Base-by-base conservation (phyloP, 1,284 basidiomycete species). In the Bondarzewia mesenterica region DNA sequence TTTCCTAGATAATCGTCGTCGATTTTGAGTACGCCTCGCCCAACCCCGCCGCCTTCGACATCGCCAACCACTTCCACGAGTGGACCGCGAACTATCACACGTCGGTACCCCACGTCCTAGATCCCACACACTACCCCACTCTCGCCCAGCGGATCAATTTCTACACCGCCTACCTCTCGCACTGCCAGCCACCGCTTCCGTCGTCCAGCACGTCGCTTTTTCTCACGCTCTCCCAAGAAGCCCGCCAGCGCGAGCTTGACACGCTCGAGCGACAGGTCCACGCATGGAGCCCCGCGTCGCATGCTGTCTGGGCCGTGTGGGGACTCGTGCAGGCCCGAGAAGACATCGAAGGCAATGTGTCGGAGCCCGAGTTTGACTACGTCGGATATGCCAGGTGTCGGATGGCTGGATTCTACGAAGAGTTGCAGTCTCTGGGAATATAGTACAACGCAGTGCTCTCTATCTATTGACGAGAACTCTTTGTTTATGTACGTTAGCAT, bases 31-130 rank as follows among this genome's bases (percentile, higher is more conserved):
- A 96, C 61, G 90, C 93, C 7, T 76, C 84, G 0, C 85, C 88
- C 2, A 96, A 95, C 63, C 82, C 90, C 23, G 82, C 91, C 3
- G 87, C 89, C 2, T 94, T 84, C 66, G 93, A 97, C 63, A 92
- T 97, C 58, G 93, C 88, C 51, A 96, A 96, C 68, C 93, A 96
- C 68, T 96, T 95, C 68, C 84, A 90, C 62, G 93, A 96, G 68
- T 96, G 93, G 93, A 88, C 88, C 23, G 87, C 90, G 16, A 78
- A 95, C 66, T 97, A 96, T 65, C 86, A 90, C 61, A 75, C 77
- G 5, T 63, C 75, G 20, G 79, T 77, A 0, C 87, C 93, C 41
- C 89, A 93, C 55, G 58, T 93, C 48, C 78, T 87, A 41, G 71
- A 82, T 48, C 72, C 77, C 53, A 71, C 74, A 18, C 72, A 71